Base-by-base conservation (phyloP, 371 early-diverging fungal genomes). In the Lichtheimia ramosa region DNA sequence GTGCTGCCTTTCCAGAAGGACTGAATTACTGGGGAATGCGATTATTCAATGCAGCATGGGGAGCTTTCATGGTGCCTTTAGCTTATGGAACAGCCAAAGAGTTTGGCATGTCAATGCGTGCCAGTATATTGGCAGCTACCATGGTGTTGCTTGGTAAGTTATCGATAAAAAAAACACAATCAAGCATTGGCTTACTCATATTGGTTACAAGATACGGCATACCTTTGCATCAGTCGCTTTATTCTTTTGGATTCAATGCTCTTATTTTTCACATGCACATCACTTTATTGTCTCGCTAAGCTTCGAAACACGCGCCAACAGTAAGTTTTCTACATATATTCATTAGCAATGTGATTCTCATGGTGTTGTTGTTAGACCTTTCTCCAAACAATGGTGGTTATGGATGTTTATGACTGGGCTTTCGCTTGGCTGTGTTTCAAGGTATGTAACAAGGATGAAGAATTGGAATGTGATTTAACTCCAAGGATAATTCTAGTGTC, bases 191-290 rank as follows among this genome's bases (percentile, higher is more conserved):
- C 51, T 49, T 3, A 41, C 52, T 15, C 18, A 27, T 53, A 7
- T 51, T 18, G 7, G 21, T 49, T 15, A 15, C 18, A 60, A 81
- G 97, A 98, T 66, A 93, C 86, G 43, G 95, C 96, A 1, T 84
- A 89, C 43, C 68, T 90, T 61, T 85, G 88, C 8, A 99, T 99
- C 72, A 93, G 92, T 63, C 89, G 99, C 25, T 94, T 99, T 61
- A 97, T 99, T 57, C 82, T 99, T n/a, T 76, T 99, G 60, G 99
- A 99, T 75, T 93, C 99, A 2, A 95, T 98, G 89, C 81, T 99
- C 4, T 71, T 99, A 18, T 92, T 93, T 62, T 95, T 97, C 61
- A 99, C 99, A 18, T 83, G 89, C 21, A 69, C 90, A 25, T 85
- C 89, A 20, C 73, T 91, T 6, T 93, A 89, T 65, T 89, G 87